Conservation (phyloP, 2,329 filamentous ascomycete species). For the Paecilomyces formosus region DNA sequence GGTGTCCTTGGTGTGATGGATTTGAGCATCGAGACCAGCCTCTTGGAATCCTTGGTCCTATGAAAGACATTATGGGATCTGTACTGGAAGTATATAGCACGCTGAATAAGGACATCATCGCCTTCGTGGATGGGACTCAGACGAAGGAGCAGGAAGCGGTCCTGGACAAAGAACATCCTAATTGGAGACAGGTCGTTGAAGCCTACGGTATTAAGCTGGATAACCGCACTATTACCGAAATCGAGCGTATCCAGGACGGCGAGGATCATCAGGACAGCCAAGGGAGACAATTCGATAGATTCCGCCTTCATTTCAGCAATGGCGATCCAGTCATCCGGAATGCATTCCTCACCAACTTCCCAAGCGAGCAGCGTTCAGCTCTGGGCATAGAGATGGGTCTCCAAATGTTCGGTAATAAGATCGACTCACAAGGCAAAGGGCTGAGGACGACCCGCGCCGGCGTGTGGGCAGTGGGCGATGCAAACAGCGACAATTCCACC, state of each 20-base stretch:
- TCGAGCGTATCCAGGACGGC: slow-evolving; percentile 41
- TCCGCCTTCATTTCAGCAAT: slow-evolving; percentile 47
- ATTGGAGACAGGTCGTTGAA: slow-evolving; percentile 45
- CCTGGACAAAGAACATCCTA: slow-evolving; percentile 34
- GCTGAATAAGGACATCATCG: slow-evolving; percentile 49
- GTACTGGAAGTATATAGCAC: slow-evolving; percentile 47
- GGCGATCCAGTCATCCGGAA: slow-evolving; percentile 40
- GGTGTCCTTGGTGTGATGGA: slow-evolving; percentile 61
- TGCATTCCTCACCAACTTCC: slow-evolving; percentile 48
- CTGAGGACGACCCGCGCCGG: slow-evolving; percentile 47
- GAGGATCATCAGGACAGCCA: slow-evolving; percentile 14
- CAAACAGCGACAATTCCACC: slow-evolving; percentile 52
- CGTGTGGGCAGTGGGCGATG: slow-evolving; percentile 54
- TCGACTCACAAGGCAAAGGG: slow-evolving; percentile 39
- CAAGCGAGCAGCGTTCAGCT: slow-evolving; percentile 40
- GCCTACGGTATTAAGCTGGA: slow-evolving; percentile 48
- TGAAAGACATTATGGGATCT: slow-evolving; percentile 38
- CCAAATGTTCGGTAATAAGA: slow-evolving; percentile 35
- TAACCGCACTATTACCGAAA: slow-evolving; percentile 46
- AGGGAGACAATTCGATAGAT: slow-evolving; percentile 46
- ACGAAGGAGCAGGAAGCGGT: slow-evolving; percentile 36
- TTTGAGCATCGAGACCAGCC: slow-evolving; percentile 54
- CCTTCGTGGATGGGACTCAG: slow-evolving; percentile 54
- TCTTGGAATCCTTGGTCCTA: slow-evolving; percentile 46
- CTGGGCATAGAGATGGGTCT: slow-evolving; percentile 45